Percentiles rank a stretch among this genome's conserved stretches.
Evolutionary conservation across 2,329 filamentous ascomycete species (phyloP).

Genomic region (Phialocephala sp.): DNA sequence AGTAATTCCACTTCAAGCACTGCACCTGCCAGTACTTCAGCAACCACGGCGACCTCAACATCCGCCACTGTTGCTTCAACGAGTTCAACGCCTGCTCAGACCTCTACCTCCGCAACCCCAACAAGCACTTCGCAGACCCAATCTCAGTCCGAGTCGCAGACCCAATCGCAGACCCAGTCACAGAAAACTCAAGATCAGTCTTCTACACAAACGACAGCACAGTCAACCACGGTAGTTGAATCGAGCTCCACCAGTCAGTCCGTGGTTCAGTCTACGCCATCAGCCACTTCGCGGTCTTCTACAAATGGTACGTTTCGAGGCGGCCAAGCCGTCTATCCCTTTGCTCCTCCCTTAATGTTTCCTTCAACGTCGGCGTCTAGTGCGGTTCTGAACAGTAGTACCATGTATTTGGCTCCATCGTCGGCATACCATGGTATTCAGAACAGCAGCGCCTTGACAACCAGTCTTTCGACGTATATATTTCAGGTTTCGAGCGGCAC

Average conservation of each 20-base stretch:
- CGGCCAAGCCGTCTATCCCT: slow-evolving; percentile 28
- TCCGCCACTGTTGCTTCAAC: slow-evolving; percentile 6
- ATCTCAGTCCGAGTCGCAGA: not conserved
- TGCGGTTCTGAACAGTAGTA: slow-evolving; percentile 23
- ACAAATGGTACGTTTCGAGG: slow-evolving; percentile 33
- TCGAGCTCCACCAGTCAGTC: slow-evolving; percentile 16
- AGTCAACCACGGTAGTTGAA: slow-evolving; percentile 4
- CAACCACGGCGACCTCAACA: slow-evolving; percentile 8
- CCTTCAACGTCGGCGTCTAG: slow-evolving; percentile 16
- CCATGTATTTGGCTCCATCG: slow-evolving; percentile 14
- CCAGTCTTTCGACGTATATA: slow-evolving; percentile 3
- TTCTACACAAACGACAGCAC: slow-evolving; percentile 6
- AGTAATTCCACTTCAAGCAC: slow-evolving; percentile 28
- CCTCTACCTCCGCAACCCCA: not conserved
- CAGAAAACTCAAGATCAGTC: slow-evolving; percentile 1
- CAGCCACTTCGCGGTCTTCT: slow-evolving; percentile 20
- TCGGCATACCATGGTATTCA: slow-evolving; percentile 14
- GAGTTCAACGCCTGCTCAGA: not conserved
- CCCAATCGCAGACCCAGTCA: not conserved
- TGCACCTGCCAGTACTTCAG: slow-evolving; percentile 13
- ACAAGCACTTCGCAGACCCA: not conserved
- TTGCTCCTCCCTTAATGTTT: slow-evolving; percentile 23
- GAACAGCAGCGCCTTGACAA: slow-evolving; percentile 7
- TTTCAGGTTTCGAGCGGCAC: slow-evolving; percentile 3
- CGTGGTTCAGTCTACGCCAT: slow-evolving; percentile 1